Evolutionary conservation across 345 rosid species (phyloP).

Genomic region (Euphorbia lathyris): DNA sequence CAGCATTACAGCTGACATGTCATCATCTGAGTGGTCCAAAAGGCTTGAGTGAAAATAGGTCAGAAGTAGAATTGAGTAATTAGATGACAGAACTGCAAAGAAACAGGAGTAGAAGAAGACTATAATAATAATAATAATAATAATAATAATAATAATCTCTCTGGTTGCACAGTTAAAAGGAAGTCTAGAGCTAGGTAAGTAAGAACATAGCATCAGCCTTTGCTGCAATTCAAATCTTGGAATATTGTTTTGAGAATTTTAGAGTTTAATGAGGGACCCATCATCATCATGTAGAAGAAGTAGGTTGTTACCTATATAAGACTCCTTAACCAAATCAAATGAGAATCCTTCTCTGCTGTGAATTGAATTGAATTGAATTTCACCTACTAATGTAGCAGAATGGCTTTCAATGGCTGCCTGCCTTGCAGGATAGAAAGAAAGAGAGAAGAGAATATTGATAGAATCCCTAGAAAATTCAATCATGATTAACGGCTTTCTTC

Average conservation of each 20-base stretch:
- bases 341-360: not conserved
- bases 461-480: conserved; percentile 4
- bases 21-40: too few relatives aligned
- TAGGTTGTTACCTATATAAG: not conserved
- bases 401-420: not conserved
- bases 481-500: not conserved
- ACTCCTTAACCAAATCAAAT: not conserved
- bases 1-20: too few relatives aligned
- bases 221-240: conserved; percentile 6
- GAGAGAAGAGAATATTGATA: not conserved
- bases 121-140: too few relatives aligned
- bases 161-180: not conserved
- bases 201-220: conserved; percentile 3
- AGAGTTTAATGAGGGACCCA: not conserved
- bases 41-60: too few relatives aligned
- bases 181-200: not conserved
- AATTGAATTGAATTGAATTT: not conserved
- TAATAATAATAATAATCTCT: too few relatives aligned
- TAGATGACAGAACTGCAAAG: not conserved
- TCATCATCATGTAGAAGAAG: not conserved
- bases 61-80: not conserved
- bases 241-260: not conserved
- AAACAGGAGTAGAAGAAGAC: not conserved
- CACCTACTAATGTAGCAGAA: not conserved
- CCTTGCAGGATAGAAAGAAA: not conserved